Base-by-base conservation (phyloP, 768 basidiomycete genomes). In the Termitomyces sp. region DNA sequence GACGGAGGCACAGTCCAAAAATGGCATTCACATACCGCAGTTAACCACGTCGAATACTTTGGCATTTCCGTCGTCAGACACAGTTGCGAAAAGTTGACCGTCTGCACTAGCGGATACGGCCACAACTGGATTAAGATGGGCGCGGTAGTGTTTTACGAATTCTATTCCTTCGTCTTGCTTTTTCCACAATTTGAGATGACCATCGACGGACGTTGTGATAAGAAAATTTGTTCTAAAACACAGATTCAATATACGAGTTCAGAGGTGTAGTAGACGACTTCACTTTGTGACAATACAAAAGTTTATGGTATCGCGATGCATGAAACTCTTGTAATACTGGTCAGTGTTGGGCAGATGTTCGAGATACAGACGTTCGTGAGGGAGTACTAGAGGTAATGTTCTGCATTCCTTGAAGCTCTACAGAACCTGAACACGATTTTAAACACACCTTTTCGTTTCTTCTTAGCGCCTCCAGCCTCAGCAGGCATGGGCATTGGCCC, bases 11-110 rank as follows among this genome's bases (percentile, higher is more conserved):
- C 20, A 57, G 22, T 20, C 31, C 45, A n/a, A 10, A 37, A 41
- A 59, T 2, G 49, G 22, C 31, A 13, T 16, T 28, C 45, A 69
- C 89, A 50, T 64, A 97, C 96, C 97, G 70, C 98, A 98, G 73
- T 98, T 98, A 59, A 97, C 82, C 1, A 99, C 94, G 68, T 99
- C 97, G 65, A 98, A 98, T 31, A 99, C 91, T 71, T 98, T 94
- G 16, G 89, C 92, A 36, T 81, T 92, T 56, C 92, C 90, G 66
- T 96, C 94, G 62, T 94, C 94, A 1, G 93, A 88, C 2, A 98
- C 81, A 28, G 88, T 96, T 1, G 96, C 96, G 70, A 93, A 94
- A 39, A 94, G 74, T 68, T 91, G 88, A 0, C 97, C 97, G 68
- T 99, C 95, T 45, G 87, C 87, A 65, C 93, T 95, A 26, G 88